Percentiles rank a stretch among this genome's conserved stretches.
These are phyloP conservation scores for Pichia sp. DNA, from an alignment of 1,139 yeast genomes.

Conservation along the genomic window DNA sequence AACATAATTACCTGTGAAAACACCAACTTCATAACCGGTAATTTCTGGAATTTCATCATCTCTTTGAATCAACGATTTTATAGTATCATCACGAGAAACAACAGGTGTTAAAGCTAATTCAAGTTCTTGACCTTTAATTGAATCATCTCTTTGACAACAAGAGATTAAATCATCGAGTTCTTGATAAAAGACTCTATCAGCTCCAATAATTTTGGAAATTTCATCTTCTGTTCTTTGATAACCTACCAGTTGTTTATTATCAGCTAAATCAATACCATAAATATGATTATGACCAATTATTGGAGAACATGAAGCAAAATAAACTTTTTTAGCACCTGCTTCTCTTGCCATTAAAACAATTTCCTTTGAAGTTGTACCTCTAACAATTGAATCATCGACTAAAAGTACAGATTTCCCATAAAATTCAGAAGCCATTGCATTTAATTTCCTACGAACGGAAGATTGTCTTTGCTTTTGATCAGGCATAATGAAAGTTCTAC, in stretches of 20 bases:
- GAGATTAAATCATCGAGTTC: slow-evolving; percentile 70
- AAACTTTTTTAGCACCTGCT: slow-evolving; percentile 92
- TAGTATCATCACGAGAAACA: slow-evolving; percentile 25
- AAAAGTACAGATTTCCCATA: slow-evolving; percentile 77
- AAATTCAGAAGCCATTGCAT: slow-evolving; percentile 94
- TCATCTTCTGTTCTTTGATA: slow-evolving; percentile 67
- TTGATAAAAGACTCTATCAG: slow-evolving; percentile 88
- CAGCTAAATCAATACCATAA: slow-evolving; percentile 96
- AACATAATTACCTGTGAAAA: slow-evolving; percentile 88
- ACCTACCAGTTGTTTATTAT: slow-evolving; percentile 89
- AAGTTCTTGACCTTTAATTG: slow-evolving; percentile 29
- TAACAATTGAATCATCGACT: slow-evolving; percentile 94
- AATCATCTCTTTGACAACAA: slow-evolving; percentile 56
- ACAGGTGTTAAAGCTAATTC: slow-evolving; percentile 29
- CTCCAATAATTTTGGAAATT: slow-evolving; percentile 75
- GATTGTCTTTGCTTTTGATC: slow-evolving; percentile 92
- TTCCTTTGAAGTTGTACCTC: slow-evolving; percentile 96
- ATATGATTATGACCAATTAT: slow-evolving; percentile 93
- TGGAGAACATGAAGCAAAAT: slow-evolving; percentile 95
- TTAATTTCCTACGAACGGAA: slow-evolving; percentile 86
- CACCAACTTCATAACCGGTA: slow-evolving; percentile 82
- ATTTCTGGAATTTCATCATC: slow-evolving; percentile 29
- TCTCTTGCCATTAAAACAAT: slow-evolving; percentile 96
- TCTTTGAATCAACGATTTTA: slow-evolving; percentile 21
- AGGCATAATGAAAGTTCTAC: slow-evolving; percentile 98